Base-by-base conservation (phyloP, 441 rosid genomes). In the Metrosideros polymorpha region DNA sequence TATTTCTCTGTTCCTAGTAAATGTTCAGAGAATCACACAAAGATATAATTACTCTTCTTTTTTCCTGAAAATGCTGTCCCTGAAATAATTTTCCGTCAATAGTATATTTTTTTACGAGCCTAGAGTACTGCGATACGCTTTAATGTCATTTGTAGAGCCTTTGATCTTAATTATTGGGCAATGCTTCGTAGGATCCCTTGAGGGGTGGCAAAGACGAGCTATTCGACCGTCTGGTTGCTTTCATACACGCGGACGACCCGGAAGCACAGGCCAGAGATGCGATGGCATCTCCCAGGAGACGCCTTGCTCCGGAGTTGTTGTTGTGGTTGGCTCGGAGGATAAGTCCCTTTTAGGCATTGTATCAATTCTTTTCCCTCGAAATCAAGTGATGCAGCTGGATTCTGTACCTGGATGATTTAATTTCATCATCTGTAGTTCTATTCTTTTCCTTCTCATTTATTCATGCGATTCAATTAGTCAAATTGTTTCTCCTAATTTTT, bases 201-300 rank as follows among this genome's bases (percentile, higher is more conserved):
- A 93, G 99, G 92, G 99, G 99, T 0, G 99, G 99, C 84, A 89
- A 94, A 91, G 99, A 97, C 59, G 97, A 94, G 55, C 85, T 95
- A 55, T 95, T 95, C 25, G 94, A 95, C 51, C 90, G 94, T 90
- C 51, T 96, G 66, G 94, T 98, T 82, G 89, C 93, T 51, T 85
- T 88, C 85, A 94, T 98, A 91, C 98, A 96, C 51, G 93, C 95
- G 0, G 87, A 88, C 53, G 96, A 95, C 85, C 86, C 83, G 45
- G 97, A 93, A 77, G 99, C 97, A 55, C 93, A 93, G 84, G 91
- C 92, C 29, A 91, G 88, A 88, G 98, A 97, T 85, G 94, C 92
- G 12, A 83, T 25, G 87, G 97, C 96, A 6, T 94, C 95, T 84
- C 96, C 91, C 8, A 92, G 99, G 88, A 92, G 89, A 89, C 98